Evolutionary conservation across 305 asterid genomes (phyloP).

Genomic region (Fraxinus dipetala): DNA sequence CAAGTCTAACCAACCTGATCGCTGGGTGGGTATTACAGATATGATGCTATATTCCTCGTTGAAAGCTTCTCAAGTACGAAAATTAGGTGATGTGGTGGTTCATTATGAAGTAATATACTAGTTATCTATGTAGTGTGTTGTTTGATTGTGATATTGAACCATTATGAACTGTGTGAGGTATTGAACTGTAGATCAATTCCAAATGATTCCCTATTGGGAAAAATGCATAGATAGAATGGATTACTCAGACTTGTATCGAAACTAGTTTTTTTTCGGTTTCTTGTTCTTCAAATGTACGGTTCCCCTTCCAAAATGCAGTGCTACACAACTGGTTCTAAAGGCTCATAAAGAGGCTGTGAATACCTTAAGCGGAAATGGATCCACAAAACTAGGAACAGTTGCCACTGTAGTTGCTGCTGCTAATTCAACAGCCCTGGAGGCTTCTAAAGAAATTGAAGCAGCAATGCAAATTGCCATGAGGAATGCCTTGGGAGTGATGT

Average conservation of each 20-base stretch:
- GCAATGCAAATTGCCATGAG: constrained; percentile 93
- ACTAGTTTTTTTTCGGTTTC: not conserved
- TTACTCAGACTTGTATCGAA: not conserved
- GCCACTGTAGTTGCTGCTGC: constrained; percentile 99
- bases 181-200: not conserved
- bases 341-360: constrained; percentile 99
- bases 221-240: not conserved
- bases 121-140: not conserved
- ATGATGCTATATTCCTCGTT: not conserved
- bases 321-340: constrained; percentile 83
- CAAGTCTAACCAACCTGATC: not conserved
- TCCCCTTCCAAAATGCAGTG: constrained; percentile 49
- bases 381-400: constrained; percentile 84
- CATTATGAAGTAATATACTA: not conserved
- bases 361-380: constrained; percentile 94
- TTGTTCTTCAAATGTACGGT: constrained; percentile 11
- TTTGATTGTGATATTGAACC: constrained; percentile 2
- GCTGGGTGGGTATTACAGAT: not conserved
- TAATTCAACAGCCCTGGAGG: constrained; percentile 91
- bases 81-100: not conserved
- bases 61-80: not conserved
- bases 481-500: constrained; percentile 87
- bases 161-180: not conserved
- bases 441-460: constrained; percentile 93
- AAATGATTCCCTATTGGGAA: not conserved